Evolutionary conservation across 257 asterid genomes (phyloP).

Genomic region (Leptodermis oblonga): DNA sequence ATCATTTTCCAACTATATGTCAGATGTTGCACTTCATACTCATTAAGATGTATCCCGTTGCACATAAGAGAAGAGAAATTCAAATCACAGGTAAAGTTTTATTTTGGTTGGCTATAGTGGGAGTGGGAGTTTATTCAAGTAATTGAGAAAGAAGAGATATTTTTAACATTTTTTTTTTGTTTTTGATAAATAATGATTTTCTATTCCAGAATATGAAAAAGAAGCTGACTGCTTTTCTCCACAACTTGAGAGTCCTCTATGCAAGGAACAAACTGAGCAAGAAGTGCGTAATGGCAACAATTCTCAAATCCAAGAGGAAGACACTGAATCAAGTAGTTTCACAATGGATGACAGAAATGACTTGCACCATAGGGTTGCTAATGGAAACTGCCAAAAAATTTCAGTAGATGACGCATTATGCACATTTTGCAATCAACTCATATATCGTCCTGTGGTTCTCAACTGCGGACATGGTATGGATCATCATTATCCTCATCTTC

Average conservation of each 20-base stretch:
- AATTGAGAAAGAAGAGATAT: background rate
- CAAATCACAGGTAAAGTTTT: slow-evolving; percentile 41
- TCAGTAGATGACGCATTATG: slow-evolving; percentile 41
- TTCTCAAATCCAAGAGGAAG: slow-evolving; percentile 8
- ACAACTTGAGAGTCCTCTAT: slow-evolving; percentile 7
- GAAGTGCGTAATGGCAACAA: background rate
- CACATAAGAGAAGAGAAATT: slow-evolving; percentile 37
- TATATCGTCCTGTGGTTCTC: slow-evolving; percentile 46
- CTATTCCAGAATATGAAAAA: slow-evolving; percentile 19
- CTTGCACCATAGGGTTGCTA: background rate
- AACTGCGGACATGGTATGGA: slow-evolving; percentile 62
- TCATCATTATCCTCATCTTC: slow-evolving; percentile 6
- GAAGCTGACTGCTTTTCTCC: slow-evolving; percentile 14
- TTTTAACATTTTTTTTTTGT: background rate
- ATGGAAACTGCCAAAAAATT: slow-evolving; percentile 25
- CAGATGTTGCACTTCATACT: slow-evolving; percentile 46
- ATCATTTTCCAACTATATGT: slow-evolving; percentile 47
- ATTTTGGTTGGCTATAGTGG: slow-evolving; percentile 4
- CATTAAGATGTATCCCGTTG: slow-evolving; percentile 39
- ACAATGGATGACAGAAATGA: background rate
- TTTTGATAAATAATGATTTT: background rate
- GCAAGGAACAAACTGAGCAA: background rate
- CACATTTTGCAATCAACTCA: slow-evolving; percentile 33
- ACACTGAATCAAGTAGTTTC: background rate
- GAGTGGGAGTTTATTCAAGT: background rate